Base-by-base conservation (phyloP, 306 rosid species). In the Castanea mollissima region DNA sequence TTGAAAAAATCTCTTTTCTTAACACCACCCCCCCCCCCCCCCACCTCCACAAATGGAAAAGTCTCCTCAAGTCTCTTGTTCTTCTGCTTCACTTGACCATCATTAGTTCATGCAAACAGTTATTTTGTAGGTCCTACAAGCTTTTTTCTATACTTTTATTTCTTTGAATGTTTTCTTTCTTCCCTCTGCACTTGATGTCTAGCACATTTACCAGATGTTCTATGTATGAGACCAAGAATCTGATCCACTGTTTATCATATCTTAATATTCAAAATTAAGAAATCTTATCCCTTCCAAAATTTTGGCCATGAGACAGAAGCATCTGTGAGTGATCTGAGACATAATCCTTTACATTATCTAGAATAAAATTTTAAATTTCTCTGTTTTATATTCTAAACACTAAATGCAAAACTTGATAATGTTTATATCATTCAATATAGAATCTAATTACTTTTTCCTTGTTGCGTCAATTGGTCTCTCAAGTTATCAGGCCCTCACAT, bases 381-480 rank as follows among this genome's bases (percentile, higher is more conserved):
- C 4, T 29, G 4, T 31, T 29, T 15, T 29, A 20, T 13, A 11
- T 29, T 7, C 10, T 63, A 63, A 63, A 63, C 15, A 27, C 41
- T n/a, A 10, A 2, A 6, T 31, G 21, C 16, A 29, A 38, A 16
- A 5, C 19, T 25, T 25, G 29, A 62, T 62, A 27, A 5, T 62
- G 35, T 32, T 29, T 27, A 57, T 63, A 55, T 68, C 74, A 62
- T 57, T 56, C 18, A 27, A 69, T 78, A 52, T 49, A 13, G 23
- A 55, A 52, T 38, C 55, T 23, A 58, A 58, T 2, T 58, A 38
- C 58, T 68, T 64, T 63, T 79, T 76, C 38, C 58, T 65, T 63
- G 44, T 73, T 21, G 51, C 78, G 31, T 16, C 73, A 85, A 16
- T 44, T 72, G 21, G 59, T 31, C 5, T 70, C 71, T 60, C 64